phyloP scores from a whole-genome alignment of 345 rosid species.

The Camelina neglecta region DNA sequence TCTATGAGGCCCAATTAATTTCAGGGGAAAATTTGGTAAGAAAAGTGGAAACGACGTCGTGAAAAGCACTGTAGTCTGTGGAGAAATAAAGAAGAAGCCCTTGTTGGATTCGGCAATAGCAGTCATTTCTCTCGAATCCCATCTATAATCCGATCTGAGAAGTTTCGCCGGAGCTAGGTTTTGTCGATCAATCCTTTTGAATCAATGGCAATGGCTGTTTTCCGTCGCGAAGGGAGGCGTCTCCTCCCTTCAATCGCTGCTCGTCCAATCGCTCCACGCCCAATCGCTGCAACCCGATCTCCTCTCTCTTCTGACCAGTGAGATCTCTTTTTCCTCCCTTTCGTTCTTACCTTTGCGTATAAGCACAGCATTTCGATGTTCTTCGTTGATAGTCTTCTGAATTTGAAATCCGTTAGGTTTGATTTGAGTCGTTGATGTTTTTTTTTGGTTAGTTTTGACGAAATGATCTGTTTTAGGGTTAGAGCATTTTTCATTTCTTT shows the following conservation, averaged over 20 bases:
- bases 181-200: conserved; percentile 25
- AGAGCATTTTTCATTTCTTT: background rate
- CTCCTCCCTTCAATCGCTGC: conserved; percentile 62
- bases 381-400: background rate
- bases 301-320: conserved; percentile 50
- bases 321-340: conserved; percentile 21
- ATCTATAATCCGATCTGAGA: conserved; percentile 36
- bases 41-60: conserved; percentile 30
- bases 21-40: conserved; percentile 28
- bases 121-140: conserved; percentile 38
- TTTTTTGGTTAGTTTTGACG: background rate
- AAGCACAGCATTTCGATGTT: background rate
- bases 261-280: conserved; percentile 63
- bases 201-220: conserved; percentile 74
- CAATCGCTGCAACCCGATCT: conserved; percentile 57
- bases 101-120: conserved; percentile 28
- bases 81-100: conserved; percentile 42
- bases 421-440: conserved; percentile 7
- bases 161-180: conserved; percentile 43
- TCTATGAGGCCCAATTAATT: background rate
- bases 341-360: background rate
- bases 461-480: conserved; percentile 28
- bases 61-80: background rate
- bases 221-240: conserved; percentile 85
- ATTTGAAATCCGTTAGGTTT: conserved; percentile 1